These are phyloP conservation scores for Aureobasidium sp. DNA, from an alignment of 2,329 filamentous ascomycete species.

Conservation along the genomic window DNA sequence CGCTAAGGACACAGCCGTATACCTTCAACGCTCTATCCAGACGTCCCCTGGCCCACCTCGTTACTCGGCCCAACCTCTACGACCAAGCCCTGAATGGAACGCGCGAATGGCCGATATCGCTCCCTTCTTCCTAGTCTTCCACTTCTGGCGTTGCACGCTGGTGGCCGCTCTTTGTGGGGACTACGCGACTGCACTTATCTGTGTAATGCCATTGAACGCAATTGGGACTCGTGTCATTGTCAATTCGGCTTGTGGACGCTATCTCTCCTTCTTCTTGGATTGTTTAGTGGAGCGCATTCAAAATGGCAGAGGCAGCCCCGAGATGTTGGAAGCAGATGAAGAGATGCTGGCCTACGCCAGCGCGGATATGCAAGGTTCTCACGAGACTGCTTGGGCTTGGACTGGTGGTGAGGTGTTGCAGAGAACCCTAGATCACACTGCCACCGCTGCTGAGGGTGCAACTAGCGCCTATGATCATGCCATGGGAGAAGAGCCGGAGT, in stretches of 20 bases:
- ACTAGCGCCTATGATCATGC: constrained; percentile 1
- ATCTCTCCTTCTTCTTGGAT: constrained; percentile 72
- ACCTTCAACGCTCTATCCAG: constrained; percentile 60
- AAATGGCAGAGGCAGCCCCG: constrained; percentile 29
- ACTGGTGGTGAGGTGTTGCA: constrained; percentile 35
- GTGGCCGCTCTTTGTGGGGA: constrained; percentile 69
- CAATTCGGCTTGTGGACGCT: constrained; percentile 70
- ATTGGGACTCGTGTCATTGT: constrained; percentile 65
- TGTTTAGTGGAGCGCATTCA: constrained; percentile 51
- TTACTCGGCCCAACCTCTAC: constrained; percentile 13
- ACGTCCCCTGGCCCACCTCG: constrained; percentile 24
- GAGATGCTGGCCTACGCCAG: constrained; percentile 82
- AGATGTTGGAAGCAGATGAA: constrained; percentile 59
- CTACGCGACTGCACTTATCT: constrained; percentile 62
- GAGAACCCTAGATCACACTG: constrained; percentile 12
- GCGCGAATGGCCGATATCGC: constrained; percentile 57
- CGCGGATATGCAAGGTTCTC: constrained; percentile 74
- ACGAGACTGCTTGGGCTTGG: constrained; percentile 80
- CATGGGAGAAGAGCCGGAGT: constrained; percentile 48
- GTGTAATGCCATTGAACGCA: constrained; percentile 61
- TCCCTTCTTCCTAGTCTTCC: constrained; percentile 67
- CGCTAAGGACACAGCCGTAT: constrained; percentile 67
- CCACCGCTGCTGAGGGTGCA: constrained; percentile 12
- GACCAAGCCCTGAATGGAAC: constrained; percentile 36
- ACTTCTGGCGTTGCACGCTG: constrained; percentile 80